Base-by-base conservation (phyloP, 2,329 filamentous ascomycete genomes). In the Phyllachora maydis region DNA sequence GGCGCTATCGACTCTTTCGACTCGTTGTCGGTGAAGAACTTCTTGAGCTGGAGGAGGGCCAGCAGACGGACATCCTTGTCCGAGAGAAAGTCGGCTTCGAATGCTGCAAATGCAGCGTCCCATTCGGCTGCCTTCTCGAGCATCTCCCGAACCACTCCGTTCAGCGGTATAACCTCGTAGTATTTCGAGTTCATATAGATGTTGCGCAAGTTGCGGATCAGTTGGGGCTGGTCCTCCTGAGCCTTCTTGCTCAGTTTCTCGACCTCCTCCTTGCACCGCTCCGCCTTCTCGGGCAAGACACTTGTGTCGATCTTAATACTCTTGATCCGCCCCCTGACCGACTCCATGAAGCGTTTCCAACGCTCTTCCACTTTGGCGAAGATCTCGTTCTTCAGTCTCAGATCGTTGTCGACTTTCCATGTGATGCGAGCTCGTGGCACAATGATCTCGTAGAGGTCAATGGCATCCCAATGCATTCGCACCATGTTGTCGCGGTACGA, bases 331-430 rank as follows among this genome's bases (percentile, higher is more conserved):
- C 70, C 64, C 40, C 74, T 78, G 24, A 98, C 79, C 1, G 85
- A 92, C 11, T 64, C 49, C 58, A 92, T 92, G 50, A 93, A 98
- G 12, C 72, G 70, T 32, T 68, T 70, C 50, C 92, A 72, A 17
- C 81, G 69, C 25, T 81, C 71, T 39, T 92, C 78, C 30, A 75
- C 76, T 39, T 72, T 75, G 12, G 56, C 59, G 41, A 78, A 98
- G 16, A 92, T 69, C 13, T 92, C 81, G 36, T 98, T 98, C 46
- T 92, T 92, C 36, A 98, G 61, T 33, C 64, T 75, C 23, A 98
- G 52, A 41, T 98, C 88, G 32, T 90, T 77, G 35, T 92, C 85
- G 14, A 98, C 88, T 45, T 93, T 95, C 85, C 90, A 98, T 0
- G 85, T 93, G 24, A 98, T 76, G 26, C 78, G 68, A 14, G 82